Evolutionary conservation across 306 rosid genomes (phyloP).

Genomic region (Lupinus albus): DNA sequence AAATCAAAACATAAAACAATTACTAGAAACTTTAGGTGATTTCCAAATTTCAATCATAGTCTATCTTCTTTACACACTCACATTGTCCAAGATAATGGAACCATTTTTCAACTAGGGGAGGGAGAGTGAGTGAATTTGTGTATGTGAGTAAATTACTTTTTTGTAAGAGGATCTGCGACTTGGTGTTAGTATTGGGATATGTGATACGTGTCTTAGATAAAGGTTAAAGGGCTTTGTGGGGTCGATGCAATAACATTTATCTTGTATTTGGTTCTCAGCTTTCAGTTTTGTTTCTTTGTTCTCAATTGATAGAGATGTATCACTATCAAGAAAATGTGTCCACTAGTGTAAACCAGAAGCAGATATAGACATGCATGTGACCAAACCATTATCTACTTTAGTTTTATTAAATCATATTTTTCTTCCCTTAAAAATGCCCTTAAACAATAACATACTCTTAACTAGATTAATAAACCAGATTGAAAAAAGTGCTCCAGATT

Average conservation of each 20-base stretch:
- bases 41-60: not conserved
- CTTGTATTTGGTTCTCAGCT: constrained; percentile 29
- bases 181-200: too few relatives aligned
- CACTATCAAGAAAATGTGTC: constrained; percentile 46
- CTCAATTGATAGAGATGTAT: constrained; percentile 26
- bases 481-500: too few relatives aligned
- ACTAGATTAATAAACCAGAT: too few relatives aligned
- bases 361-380: constrained; percentile 28
- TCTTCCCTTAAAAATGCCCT: too few relatives aligned
- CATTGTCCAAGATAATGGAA: constrained; percentile 7
- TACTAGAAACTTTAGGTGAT: not conserved
- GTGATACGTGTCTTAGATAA: too few relatives aligned
- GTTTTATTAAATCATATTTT: not conserved
- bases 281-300: constrained; percentile 45
- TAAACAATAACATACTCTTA: too few relatives aligned
- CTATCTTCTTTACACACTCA: not conserved
- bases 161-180: too few relatives aligned
- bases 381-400: not conserved
- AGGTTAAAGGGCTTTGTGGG: constrained; percentile 9
- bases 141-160: too few relatives aligned
- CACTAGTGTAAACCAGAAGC: constrained; percentile 33
- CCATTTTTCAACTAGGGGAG: not conserved
- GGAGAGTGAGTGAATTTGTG: too few relatives aligned
- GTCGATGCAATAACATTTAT: constrained; percentile 14
- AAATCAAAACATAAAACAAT: not conserved